phyloP scores from a whole-genome alignment of 2,329 filamentous ascomycete genomes.

The Pseudocercospora vitis region DNA sequence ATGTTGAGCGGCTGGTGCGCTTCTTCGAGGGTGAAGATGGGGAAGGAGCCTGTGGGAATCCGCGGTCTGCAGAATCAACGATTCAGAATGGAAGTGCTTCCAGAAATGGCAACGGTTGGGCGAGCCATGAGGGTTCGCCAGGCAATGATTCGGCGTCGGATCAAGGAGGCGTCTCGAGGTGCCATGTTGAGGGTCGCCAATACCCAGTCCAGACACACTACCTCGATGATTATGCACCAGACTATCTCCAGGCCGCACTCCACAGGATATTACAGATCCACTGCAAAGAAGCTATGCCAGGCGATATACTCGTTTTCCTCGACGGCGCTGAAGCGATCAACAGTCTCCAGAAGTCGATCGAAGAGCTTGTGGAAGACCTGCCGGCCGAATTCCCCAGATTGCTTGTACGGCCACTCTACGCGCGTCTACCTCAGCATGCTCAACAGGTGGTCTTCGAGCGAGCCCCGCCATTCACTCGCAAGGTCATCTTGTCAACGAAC shows the following conservation, averaged over 20 bases:
- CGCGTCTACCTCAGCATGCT: slow-evolving; percentile 79
- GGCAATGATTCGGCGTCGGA: too few species aligned
- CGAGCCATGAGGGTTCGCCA: too few species aligned
- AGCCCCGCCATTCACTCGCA: slow-evolving; percentile 71
- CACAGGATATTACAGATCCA: slow-evolving; percentile 86
- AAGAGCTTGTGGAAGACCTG: slow-evolving; percentile 73
- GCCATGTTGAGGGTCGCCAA: slow-evolving; percentile 80
- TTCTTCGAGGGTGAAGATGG: slow-evolving; percentile 62
- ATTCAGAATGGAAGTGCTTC: background rate
- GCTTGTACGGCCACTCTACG: slow-evolving; percentile 77
- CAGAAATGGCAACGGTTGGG: too few species aligned
- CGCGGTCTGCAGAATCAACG: background rate
- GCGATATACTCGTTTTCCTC: slow-evolving; percentile 89
- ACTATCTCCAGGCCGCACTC: slow-evolving; percentile 78
- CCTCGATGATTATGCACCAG: slow-evolving; percentile 69
- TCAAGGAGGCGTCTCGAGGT: too few species aligned
- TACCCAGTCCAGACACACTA: slow-evolving; percentile 80
- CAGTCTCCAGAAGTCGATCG: slow-evolving; percentile 72
- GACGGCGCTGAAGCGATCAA: slow-evolving; percentile 94
- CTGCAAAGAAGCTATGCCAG: slow-evolving; percentile 74
- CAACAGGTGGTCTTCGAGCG: slow-evolving; percentile 85
- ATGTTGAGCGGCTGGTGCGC: slow-evolving; percentile 71
- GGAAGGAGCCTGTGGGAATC: background rate
- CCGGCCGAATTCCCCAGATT: slow-evolving; percentile 51
- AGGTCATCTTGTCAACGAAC: slow-evolving; percentile 90